Conservation (phyloP, 1,139 yeast species). For the Debaryomycetaceae sp. region DNA sequence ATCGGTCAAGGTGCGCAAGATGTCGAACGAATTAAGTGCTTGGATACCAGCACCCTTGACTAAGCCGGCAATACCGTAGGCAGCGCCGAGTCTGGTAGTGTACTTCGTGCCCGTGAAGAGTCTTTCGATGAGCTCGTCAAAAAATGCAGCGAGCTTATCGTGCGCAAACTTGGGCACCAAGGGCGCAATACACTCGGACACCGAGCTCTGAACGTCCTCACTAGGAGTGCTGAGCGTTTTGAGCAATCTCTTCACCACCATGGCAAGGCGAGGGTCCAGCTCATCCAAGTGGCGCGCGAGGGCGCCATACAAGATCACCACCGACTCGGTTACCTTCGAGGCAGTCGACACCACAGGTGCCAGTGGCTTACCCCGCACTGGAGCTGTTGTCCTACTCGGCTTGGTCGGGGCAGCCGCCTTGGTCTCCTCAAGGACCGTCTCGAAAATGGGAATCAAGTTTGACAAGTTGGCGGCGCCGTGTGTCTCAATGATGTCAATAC, state of each 20-base stretch:
- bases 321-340: slow-evolving; percentile 71
- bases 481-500: slow-evolving; percentile 59
- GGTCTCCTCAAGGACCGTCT: slow-evolving; percentile 45
- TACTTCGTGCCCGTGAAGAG: slow-evolving; percentile 49
- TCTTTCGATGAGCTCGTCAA: slow-evolving; percentile 55
- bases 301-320: slow-evolving; percentile 82
- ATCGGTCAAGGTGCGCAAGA: slow-evolving; percentile 71
- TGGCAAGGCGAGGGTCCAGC: slow-evolving; percentile 58
- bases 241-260: slow-evolving; percentile 66
- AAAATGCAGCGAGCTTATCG: slow-evolving; percentile 44
- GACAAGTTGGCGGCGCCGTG: slow-evolving; percentile 70
- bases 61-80: slow-evolving; percentile 91
- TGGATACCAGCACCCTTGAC: slow-evolving; percentile 87
- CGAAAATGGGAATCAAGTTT: slow-evolving; percentile 72
- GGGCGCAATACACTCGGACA: slow-evolving; percentile 81
- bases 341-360: too few species aligned
- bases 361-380: too few species aligned
- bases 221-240: slow-evolving; percentile 82
- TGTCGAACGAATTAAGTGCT: slow-evolving; percentile 68
- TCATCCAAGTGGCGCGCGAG: slow-evolving; percentile 74
- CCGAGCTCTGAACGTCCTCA: slow-evolving; percentile 83
- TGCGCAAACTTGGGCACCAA: slow-evolving; percentile 57
- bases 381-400: too few species aligned
- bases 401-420: slow-evolving; percentile 18
- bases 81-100: slow-evolving; percentile 83